Percentiles rank a stretch among this genome's conserved stretches.
These are phyloP conservation scores for Aspergillus fischeri DNA, from an alignment of 2,329 filamentous ascomycete species.

Conservation along the genomic window DNA sequence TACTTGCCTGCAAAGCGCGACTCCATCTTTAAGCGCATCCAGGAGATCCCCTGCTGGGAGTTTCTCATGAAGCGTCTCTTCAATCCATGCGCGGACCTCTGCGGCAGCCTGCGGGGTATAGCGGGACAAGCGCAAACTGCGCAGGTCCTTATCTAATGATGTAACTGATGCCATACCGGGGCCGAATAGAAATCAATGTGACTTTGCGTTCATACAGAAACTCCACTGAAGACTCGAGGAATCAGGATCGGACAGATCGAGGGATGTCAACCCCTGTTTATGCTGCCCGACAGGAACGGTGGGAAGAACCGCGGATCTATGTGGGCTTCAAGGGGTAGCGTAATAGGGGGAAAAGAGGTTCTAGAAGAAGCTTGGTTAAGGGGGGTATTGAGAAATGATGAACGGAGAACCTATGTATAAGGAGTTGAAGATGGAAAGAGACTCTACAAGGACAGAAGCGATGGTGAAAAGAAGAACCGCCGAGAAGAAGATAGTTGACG, in stretches of 20 bases:
- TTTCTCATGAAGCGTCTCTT: slow-evolving; percentile 69
- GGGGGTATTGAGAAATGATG: not conserved
- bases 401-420: not conserved
- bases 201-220: not conserved
- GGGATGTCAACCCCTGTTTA: not conserved
- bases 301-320: not conserved
- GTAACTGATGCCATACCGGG: slow-evolving; percentile 81
- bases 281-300: not conserved
- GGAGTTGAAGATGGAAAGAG: not conserved
- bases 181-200: not conserved
- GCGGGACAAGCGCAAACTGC: slow-evolving; percentile 83
- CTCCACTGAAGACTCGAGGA: not conserved
- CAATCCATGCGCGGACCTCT: slow-evolving; percentile 82
- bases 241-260: not conserved
- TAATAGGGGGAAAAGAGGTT: not conserved
- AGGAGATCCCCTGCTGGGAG: slow-evolving; percentile 73
- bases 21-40: slow-evolving; percentile 82
- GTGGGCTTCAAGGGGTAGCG: not conserved
- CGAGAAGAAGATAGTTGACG: slow-evolving; percentile 1
- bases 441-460: not conserved
- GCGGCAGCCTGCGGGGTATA: slow-evolving; percentile 89
- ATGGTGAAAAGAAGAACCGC: too few species aligned
- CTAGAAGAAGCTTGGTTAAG: not conserved
- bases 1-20: slow-evolving; percentile 82
- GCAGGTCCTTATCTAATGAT: slow-evolving; percentile 92